A percentile compares a stretch with the other conserved stretches of the same genome.
phyloP scores from a whole-genome alignment of 345 rosid genomes.

The Reutealis trisperma region DNA sequence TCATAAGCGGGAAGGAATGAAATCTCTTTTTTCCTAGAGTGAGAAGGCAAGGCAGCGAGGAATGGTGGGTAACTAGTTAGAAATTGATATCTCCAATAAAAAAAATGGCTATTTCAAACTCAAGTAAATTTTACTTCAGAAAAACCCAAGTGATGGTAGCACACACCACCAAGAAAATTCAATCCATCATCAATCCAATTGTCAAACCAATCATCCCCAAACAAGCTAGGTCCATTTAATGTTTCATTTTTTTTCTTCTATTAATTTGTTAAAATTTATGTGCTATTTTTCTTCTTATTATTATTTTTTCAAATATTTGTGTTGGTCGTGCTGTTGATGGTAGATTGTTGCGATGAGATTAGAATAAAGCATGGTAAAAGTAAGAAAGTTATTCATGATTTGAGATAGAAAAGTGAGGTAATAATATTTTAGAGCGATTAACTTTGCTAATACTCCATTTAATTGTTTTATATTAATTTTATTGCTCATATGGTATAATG shows the following conservation, averaged over 20 bases:
- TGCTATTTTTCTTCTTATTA: background rate
- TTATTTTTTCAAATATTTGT: conserved; percentile 4
- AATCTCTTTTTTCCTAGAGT: no score
- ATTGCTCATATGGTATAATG: background rate
- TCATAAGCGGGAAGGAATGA: no score
- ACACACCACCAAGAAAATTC: no score
- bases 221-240: conserved; percentile 67
- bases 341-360: conserved; percentile 97
- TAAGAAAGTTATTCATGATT: conserved; percentile 81
- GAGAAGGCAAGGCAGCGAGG: no score
- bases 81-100: no score
- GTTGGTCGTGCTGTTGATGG: conserved; percentile 11
- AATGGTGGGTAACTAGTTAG: no score
- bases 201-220: no score
- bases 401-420: conserved; percentile 97
- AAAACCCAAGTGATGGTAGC: no score
- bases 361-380: conserved; percentile 93
- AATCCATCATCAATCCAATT: no score
- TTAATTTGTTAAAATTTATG: no score
- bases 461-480: background rate
- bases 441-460: background rate
- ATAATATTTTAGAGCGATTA: background rate
- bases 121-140: no score
- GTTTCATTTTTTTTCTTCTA: background rate
- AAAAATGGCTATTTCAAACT: no score